Conservation (phyloP, 495 filamentous ascomycete species). For the Penicillium alfredii region DNA sequence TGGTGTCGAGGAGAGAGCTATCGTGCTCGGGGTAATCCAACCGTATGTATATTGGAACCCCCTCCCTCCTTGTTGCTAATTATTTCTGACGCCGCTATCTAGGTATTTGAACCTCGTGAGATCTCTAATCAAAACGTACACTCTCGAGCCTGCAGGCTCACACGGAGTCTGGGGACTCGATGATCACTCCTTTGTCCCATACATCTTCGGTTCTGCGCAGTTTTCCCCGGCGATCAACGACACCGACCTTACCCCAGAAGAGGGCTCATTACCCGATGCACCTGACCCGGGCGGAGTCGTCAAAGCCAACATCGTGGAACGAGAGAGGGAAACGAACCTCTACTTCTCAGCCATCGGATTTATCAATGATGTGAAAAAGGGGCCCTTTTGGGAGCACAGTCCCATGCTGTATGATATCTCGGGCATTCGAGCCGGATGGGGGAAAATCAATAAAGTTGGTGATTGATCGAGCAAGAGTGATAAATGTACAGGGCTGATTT, state of each 20-base stretch:
- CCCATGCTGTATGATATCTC: conserved; percentile 94
- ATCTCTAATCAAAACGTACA: conserved; percentile 79
- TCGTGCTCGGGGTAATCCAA: conserved; percentile 76
- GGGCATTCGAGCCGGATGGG: conserved; percentile 86
- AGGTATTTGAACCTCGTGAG: conserved; percentile 85
- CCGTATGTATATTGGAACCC: conserved; percentile 50
- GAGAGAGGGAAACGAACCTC: conserved; percentile 68
- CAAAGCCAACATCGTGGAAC: conserved; percentile 59
- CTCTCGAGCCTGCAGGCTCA: conserved; percentile 89
- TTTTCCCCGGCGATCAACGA: conserved; percentile 65
- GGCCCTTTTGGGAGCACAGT: conserved; percentile 98
- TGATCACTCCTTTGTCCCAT: conserved; percentile 96
- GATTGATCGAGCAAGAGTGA: neutral
- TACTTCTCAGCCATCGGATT: conserved; percentile 99
- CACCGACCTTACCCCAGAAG: conserved; percentile 57
- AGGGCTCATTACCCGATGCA: conserved; percentile 67
- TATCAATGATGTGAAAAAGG: conserved; percentile 95
- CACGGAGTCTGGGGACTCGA: conserved; percentile 97
- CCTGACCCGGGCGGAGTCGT: conserved; percentile 65
- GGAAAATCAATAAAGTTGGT: conserved; percentile 90
- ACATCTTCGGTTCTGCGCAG: conserved; percentile 89
- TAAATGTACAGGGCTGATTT: too few species aligned
- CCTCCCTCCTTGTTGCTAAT: neutral
- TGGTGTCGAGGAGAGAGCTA: conserved; percentile 62
- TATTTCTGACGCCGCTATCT: conserved; percentile 9